These are phyloP conservation scores for Plasmodium relictum DNA, from an alignment of 169 alveolate species.

Conservation along the genomic window DNA sequence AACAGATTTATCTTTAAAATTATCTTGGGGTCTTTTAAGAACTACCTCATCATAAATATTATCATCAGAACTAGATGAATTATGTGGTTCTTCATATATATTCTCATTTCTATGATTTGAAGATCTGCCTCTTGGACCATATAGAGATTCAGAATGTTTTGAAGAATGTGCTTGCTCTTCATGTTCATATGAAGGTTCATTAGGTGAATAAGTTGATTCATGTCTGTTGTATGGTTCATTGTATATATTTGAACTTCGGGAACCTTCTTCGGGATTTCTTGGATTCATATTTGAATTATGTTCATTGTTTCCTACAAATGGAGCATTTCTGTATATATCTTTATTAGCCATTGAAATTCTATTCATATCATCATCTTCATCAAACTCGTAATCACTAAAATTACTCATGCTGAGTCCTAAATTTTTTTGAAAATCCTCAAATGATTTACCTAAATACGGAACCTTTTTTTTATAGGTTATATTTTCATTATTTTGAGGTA, in stretches of 20 bases:
- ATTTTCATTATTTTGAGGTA: neutral
- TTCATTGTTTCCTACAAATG: neutral
- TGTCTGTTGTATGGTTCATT: too few species aligned
- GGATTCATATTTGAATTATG: neutral
- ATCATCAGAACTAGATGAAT: neutral
- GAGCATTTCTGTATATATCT: slow-evolving; percentile 6
- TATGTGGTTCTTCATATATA: neutral
- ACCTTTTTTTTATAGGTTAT: neutral
- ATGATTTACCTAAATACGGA: slow-evolving; percentile 30
- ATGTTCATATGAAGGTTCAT: too few species aligned
- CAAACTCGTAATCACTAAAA: slow-evolving; percentile 7
- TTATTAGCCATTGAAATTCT: neutral
- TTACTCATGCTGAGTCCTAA: slow-evolving; percentile 46
- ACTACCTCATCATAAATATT: too few species aligned
- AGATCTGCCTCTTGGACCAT: too few species aligned
- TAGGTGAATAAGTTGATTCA: too few species aligned
- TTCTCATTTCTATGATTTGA: too few species aligned
- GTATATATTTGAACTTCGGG: neutral
- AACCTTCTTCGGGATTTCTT: neutral
- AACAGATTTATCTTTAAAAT: too few species aligned
- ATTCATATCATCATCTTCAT: neutral
- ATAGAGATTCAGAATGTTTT: too few species aligned
- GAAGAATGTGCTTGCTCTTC: too few species aligned
- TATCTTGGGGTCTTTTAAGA: neutral
- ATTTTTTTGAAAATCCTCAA: slow-evolving; percentile 27